Conservation (phyloP, 2,329 filamentous ascomycete genomes). For the Waltergamsia citrina region DNA sequence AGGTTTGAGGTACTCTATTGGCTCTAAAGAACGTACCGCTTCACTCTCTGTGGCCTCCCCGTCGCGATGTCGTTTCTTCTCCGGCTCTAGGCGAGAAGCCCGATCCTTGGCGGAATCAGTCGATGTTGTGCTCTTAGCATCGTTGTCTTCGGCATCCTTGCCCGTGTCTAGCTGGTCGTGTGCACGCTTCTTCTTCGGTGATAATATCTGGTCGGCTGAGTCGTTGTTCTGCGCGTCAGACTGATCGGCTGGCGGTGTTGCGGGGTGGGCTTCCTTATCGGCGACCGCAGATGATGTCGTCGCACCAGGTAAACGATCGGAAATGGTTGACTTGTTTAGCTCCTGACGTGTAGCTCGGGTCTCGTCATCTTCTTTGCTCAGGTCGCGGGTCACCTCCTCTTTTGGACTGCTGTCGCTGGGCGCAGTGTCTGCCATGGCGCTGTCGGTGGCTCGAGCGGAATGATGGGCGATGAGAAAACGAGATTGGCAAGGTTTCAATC, state of each 20-base stretch:
- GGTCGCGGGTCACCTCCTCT: constrained; percentile 13
- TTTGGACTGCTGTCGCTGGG: constrained; percentile 3
- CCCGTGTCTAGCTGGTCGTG: constrained; percentile 48
- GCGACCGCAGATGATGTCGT: constrained; percentile 6
- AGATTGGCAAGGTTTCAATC: no score
- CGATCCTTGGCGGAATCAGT: constrained; percentile 38
- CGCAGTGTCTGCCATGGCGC: constrained; percentile 4
- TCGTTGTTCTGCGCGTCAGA: neutral
- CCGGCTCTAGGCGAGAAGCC: constrained; percentile 39
- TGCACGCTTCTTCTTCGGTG: constrained; percentile 56
- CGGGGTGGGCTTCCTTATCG: constrained; percentile 8
- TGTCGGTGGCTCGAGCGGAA: neutral
- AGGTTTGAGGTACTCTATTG: neutral
- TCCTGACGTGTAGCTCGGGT: constrained; percentile 55
- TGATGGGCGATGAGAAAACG: no score
- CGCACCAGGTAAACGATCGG: constrained; percentile 24
- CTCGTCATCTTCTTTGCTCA: constrained; percentile 48
- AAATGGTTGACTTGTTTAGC: constrained; percentile 55
- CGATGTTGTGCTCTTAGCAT: constrained; percentile 29
- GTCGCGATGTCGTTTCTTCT: constrained; percentile 57
- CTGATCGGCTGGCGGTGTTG: neutral
- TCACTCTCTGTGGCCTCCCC: constrained; percentile 25
- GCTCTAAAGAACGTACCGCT: constrained; percentile 17
- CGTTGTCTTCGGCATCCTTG: constrained; percentile 30
- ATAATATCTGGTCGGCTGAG: constrained; percentile 1